These are phyloP conservation scores for apple (Malus domestica) DNA, from an alignment of 306 rosid species.

Conservation along the genomic window DNA sequence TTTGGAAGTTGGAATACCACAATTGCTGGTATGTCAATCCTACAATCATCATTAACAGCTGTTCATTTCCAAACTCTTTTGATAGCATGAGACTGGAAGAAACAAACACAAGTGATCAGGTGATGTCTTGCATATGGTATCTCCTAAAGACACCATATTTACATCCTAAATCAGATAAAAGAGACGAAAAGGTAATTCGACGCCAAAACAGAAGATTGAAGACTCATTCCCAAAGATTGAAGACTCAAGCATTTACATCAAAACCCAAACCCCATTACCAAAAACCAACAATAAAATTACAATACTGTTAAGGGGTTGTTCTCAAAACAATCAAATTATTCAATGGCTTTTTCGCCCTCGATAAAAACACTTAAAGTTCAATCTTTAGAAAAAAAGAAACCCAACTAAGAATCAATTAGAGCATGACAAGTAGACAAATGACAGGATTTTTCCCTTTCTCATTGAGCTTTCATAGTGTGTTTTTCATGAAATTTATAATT, in stretches of 20 bases:
- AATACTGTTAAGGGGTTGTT: not conserved
- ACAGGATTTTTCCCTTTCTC: no score
- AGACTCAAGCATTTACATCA: slow-evolving; percentile 46
- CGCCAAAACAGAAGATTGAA: not conserved
- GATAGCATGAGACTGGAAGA: slow-evolving; percentile 52
- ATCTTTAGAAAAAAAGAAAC: no score
- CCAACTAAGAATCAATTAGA: no score
- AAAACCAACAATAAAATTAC: not conserved
- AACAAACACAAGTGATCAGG: slow-evolving; percentile 7
- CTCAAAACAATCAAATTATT: not conserved
- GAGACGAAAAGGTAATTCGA: not conserved
- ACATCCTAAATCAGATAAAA: not conserved
- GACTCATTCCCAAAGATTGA: not conserved
- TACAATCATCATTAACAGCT: slow-evolving; percentile 46
- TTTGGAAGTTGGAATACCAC: slow-evolving; percentile 64
- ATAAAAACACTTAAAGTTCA: no score
- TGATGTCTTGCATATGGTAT: not conserved
- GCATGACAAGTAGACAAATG: no score
- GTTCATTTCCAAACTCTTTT: slow-evolving; percentile 31
- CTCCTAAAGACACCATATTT: not conserved
- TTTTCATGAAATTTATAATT: no score
- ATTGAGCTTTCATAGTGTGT: no score
- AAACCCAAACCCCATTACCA: slow-evolving; percentile 31
- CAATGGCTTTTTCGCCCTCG: no score
- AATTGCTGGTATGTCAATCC: slow-evolving; percentile 59